Conservation (phyloP, 495 filamentous ascomycete species). For the Annulohypoxylon maeteangense region DNA sequence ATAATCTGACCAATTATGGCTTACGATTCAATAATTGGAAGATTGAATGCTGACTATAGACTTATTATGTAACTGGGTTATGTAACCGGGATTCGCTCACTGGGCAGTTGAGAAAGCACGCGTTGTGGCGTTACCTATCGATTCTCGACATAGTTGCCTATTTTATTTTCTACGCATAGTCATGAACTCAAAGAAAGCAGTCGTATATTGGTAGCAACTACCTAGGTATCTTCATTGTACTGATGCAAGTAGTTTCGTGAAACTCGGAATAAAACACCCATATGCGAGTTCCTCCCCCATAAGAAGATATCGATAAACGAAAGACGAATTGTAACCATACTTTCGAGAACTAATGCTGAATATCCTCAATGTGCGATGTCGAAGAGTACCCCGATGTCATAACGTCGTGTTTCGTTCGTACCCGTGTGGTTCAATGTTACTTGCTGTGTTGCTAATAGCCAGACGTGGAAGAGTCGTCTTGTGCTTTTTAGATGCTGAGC, state of each 20-base stretch:
- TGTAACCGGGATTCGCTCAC: background rate
- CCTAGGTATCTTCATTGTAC: background rate
- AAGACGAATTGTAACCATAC: background rate
- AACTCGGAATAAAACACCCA: background rate
- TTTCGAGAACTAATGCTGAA: no score
- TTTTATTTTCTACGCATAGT: background rate
- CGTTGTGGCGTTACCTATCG: background rate
- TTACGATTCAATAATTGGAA: background rate
- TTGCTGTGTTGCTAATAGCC: no score
- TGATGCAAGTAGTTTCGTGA: background rate
- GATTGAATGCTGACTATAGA: background rate
- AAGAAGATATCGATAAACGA: background rate
- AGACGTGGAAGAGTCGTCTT: no score
- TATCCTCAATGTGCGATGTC: no score
- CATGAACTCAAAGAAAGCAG: background rate
- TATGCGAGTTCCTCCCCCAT: background rate
- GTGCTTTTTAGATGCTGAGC: no score
- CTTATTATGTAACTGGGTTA: no score
- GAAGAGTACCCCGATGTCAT: no score
- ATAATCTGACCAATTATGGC: no score
- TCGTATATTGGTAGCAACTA: background rate
- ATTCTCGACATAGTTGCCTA: background rate
- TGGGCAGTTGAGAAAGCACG: background rate
- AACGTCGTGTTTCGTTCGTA: no score
- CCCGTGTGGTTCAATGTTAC: no score